Evolutionary conservation across 148 eudicot genomes (phyloP), one percentile per base, ranked within the genome.

Genomic region (Rhododendron griersonianum): DNA sequence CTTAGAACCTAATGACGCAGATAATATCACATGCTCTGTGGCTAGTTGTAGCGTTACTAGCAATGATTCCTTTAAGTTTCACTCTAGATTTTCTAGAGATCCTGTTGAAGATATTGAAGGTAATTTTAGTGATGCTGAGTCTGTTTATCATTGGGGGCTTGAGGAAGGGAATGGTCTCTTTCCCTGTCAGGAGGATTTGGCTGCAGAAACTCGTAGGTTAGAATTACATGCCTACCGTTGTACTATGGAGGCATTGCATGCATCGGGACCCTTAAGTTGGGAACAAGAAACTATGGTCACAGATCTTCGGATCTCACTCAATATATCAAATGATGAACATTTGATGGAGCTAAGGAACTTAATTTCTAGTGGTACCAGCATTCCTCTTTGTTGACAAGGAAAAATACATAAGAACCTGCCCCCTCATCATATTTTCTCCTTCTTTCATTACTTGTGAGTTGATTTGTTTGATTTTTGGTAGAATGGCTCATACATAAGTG

Each of bases 251-350:
- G 96, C 96, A 84, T 94, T 95, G 89, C 93, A 93, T 92, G 98
- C 96, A 83, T 92, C 91, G 48, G 98, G 98, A 85, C 95, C 96
- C 48, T 90, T 95, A 91, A 95, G 94, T 93, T 95, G 98, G 98
- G 98, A 94, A 89, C 94, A 93, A 75, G 98, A 95, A 91, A 87
- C 93, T 44, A 88, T 95, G 89, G 90, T 95, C 89, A 95, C 98
- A 76, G 91, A 94, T 90, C 98, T 95, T 88, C 96, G 98, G 84
- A 86, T 94, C 90, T 92, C 91, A 73, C 94, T 95, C 84, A 92
- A 93, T 91, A 95, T 95, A 87, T 94, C 98, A 88, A 93, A 90
- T 89, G 98, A 95, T 91, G 95, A 95, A 89, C 98, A 95, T 92
- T 91, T 95, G 93, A 88, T 90, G 90, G 96, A 93, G 91, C 82